Evolutionary conservation across 2,329 filamentous ascomycete species (phyloP), one percentile per base, ranked within the genome.

Genomic region (Trichoderma cornu-damae): DNA sequence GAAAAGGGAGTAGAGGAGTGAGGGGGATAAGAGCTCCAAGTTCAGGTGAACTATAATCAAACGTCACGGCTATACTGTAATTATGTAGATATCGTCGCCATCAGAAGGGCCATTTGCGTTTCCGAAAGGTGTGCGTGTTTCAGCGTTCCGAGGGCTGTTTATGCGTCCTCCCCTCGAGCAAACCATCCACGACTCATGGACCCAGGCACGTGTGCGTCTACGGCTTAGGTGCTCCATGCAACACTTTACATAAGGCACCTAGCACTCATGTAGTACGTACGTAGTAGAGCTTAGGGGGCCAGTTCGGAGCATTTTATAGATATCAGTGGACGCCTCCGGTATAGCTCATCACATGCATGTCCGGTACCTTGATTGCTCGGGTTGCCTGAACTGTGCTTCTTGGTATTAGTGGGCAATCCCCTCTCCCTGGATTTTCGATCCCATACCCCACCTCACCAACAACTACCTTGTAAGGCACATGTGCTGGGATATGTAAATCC

Each of bases 231-330:
- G 20, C 44, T 52, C 30, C 24, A 18, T 30, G 12, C 4, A 24
- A n/a, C 37, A 52, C 20, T 30, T 42, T 32, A 52, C 22, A 26
- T 43, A 49, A 35, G 30, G 46, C 46, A 49, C 30, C 46, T 49
- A 49, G 30, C 14, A 34, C 24, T n/a, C n/a, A n/a, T n/a, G n/a
- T n/a, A n/a, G n/a, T n/a, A n/a, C n/a, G n/a, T n/a, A n/a, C n/a
- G n/a, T 44, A 16, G 14, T 46, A 26, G 24, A 16, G 18, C 14
- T 40, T 22, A 32, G 49, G 42, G 37, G 8, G 14, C 24, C 18
- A 37, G n/a, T 35, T 26, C 34, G 47, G 47, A 37, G n/a, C n/a
- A 28, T 49, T 49, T 49, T 28, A 32, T 49, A 11, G 47, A 30
- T 48, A 48, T 34, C 11, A 6, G 28, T 48, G 18, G 28, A 3